These are phyloP conservation scores for Phytophthora tentaculata DNA, from an alignment of 352 stramenopile species.

Conservation along the genomic window DNA sequence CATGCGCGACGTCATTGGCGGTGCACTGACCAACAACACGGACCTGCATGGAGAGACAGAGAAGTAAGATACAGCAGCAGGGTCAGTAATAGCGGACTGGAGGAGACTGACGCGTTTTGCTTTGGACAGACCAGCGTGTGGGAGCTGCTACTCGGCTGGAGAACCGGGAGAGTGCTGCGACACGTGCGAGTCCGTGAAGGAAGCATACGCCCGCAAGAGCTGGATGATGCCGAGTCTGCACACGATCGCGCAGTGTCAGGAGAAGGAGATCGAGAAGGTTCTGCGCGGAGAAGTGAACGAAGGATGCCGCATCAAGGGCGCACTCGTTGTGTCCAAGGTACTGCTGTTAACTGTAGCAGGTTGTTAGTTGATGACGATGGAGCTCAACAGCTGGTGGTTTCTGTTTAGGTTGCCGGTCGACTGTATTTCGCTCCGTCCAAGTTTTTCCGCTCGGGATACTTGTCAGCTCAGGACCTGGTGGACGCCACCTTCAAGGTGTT, in stretches of 20 bases:
- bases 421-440: constrained; percentile 87
- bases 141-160: constrained; percentile 81
- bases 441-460: constrained; percentile 83
- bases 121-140: constrained; percentile 56
- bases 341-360: background rate
- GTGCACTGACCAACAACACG: constrained; percentile 73
- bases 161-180: constrained; percentile 73
- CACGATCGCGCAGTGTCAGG: constrained; percentile 79
- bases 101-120: constrained; percentile 8
- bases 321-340: constrained; percentile 81
- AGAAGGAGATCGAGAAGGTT: constrained; percentile 78
- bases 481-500: constrained; percentile 78
- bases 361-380: constrained; percentile 1
- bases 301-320: constrained; percentile 79
- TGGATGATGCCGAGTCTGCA: constrained; percentile 87
- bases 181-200: constrained; percentile 69
- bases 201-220: constrained; percentile 66
- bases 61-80: constrained; percentile 41
- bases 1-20: constrained; percentile 66
- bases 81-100: background rate
- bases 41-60: constrained; percentile 57
- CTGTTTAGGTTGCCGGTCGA: constrained; percentile 69
- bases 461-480: constrained; percentile 64
- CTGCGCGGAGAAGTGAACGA: constrained; percentile 77
- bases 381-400: too few relatives aligned